A percentile compares a stretch with the other conserved stretches of the same genome.
Conservation (phyloP, 2,329 filamentous ascomycete genomes). For the Botryotinia globosa region DNA sequence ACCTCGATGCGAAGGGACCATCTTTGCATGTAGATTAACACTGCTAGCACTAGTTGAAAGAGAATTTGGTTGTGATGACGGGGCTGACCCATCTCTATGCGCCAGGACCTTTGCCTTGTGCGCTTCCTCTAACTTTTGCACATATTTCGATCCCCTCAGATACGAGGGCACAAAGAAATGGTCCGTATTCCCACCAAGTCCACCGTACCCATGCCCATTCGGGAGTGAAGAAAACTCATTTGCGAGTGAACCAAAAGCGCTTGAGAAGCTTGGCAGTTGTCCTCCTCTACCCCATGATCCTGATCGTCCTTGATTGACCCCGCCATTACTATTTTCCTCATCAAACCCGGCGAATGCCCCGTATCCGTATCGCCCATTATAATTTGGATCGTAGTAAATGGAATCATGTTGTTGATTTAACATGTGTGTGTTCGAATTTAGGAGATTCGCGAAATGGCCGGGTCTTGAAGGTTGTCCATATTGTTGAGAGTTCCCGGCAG, state of each 20-base stretch:
- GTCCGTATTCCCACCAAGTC: constrained; percentile 34
- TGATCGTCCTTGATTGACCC: constrained; percentile 28
- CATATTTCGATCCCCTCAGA: constrained; percentile 72
- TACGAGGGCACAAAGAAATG: constrained; percentile 83
- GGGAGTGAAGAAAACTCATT: constrained; percentile 27
- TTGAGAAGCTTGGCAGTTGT: constrained; percentile 38
- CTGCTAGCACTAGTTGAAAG: constrained; percentile 56
- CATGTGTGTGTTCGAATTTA: constrained; percentile 23
- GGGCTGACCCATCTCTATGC: constrained; percentile 44
- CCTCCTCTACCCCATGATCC: constrained; percentile 33
- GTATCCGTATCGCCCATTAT: constrained; percentile 32
- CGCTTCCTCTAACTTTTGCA: constrained; percentile 69
- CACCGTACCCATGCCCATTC: constrained; percentile 33
- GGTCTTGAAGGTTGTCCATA: constrained; percentile 33
- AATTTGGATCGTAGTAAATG: constrained; percentile 33
- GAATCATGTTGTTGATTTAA: constrained; percentile 31
- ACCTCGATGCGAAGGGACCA: constrained; percentile 66
- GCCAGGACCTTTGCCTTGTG: constrained; percentile 58
- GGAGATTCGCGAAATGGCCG: constrained; percentile 36
- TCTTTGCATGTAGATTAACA: constrained; percentile 52
- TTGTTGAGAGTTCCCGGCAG: constrained; percentile 31
- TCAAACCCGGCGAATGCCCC: constrained; percentile 27
- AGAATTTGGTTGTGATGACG: constrained; percentile 46
- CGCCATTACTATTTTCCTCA: constrained; percentile 34
- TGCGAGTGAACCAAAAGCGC: constrained; percentile 36